Base-by-base conservation (phyloP, 495 filamentous ascomycete species). In the Annulohypoxylon stygium region DNA sequence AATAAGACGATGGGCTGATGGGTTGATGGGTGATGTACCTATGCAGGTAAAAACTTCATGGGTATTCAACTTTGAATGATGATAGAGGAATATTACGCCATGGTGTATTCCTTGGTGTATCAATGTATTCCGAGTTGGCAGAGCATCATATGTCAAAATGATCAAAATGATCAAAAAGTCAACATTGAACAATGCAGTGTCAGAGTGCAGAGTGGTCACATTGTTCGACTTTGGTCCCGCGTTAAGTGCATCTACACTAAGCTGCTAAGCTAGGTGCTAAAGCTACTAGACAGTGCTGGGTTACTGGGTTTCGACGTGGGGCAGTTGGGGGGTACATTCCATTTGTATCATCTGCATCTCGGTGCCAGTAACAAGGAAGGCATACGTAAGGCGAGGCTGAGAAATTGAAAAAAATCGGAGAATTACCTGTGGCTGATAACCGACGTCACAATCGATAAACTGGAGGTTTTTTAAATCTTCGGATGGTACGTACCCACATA, bases 301-400 rank as follows among this genome's bases (percentile, higher is more conserved):
- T 39, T 39, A 39, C 36, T 39, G 36, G 9, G 9, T 69, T 70
- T 39, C 10, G 20, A 14, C 10, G 25, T 39, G 37, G 16, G 14
- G 59, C 9, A 61, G 16, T 16, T 59, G 65, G 61, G 50, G 65
- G 65, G 61, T 61, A 74, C 18, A 50, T 51, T 16, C 33, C 14
- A 60, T 18, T 57, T 37, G 37, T 59, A 59, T 30, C 8, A 20
- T 37, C 58, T 5, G 4, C 55, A 50, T 30, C 43, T 55, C 30
- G 30, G 30, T 30, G 30, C 30, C 30, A 30, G 18, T 33, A 14
- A 43, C 16, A 33, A 25, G 36, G 1, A 61, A 41, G 48, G 16
- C 47, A 20, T 39, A 63, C 18, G 39, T 64, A 73, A 65, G 70
- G 60, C 70, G 60, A 73, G 71, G 71, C 71, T 74, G 71, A 74